A percentile compares a stretch with the other conserved stretches of the same genome.
Evolutionary conservation across 768 basidiomycete genomes (phyloP).

Genomic region (Hirschioporus abietinus): DNA sequence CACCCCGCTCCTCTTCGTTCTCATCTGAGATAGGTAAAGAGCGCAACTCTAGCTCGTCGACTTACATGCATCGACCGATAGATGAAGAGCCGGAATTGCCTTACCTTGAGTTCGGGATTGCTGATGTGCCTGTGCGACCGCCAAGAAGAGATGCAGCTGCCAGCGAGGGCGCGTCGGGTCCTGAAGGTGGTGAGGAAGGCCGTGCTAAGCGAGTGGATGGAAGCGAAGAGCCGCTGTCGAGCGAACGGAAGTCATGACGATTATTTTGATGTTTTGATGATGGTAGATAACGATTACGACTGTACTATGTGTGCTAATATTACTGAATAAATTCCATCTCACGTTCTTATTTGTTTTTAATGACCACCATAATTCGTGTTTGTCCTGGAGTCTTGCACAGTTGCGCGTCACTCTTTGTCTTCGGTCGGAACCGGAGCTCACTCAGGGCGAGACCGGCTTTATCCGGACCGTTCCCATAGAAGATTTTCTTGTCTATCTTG

Average conservation of each 20-base stretch:
- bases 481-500: no score
- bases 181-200: neutral
- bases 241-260: neutral
- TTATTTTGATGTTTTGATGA: neutral
- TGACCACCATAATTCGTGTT: no score
- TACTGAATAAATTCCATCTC: no score
- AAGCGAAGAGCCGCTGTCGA: neutral
- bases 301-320: neutral
- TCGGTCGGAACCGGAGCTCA: no score
- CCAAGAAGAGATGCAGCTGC: neutral
- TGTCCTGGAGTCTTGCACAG: no score
- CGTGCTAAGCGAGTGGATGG: neutral
- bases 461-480: no score
- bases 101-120: constrained; percentile 20
- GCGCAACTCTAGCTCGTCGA: neutral
- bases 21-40: neutral
- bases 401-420: no score
- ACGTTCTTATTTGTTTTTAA: no score
- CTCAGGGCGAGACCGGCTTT: no score
- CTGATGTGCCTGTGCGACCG: constrained; percentile 11
- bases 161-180: neutral
- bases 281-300: neutral
- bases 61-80: neutral
- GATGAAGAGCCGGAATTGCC: constrained; percentile 16
- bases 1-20: neutral